phyloP scores from a whole-genome alignment of 1,284 basidiomycete species.

The Papiliotrema flavescens region DNA sequence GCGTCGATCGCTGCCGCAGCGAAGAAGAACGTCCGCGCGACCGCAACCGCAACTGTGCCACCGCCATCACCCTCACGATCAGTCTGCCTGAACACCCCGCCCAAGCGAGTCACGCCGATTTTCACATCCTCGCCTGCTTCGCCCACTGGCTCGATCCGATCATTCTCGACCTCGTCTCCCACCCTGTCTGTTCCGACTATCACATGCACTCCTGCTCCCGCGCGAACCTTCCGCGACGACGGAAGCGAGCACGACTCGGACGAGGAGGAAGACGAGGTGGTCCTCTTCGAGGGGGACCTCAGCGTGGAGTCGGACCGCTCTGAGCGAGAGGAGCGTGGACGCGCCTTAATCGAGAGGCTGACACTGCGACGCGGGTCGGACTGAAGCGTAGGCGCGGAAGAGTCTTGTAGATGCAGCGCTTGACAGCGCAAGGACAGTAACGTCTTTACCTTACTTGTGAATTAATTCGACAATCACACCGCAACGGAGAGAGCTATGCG shows the following conservation, averaged over 20 bases:
- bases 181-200: constrained; percentile 42
- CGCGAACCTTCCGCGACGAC: constrained; percentile 12
- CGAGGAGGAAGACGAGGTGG: constrained; percentile 33
- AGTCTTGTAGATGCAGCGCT: too few relatives aligned
- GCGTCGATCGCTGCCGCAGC: not conserved
- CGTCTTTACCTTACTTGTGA: too few relatives aligned
- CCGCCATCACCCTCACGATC: constrained; percentile 2
- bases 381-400: too few relatives aligned
- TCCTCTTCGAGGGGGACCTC: constrained; percentile 15
- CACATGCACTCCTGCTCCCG: constrained; percentile 43
- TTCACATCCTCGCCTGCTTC: not conserved
- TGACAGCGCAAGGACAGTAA: too few relatives aligned
- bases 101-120: not conserved
- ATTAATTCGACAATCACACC: too few relatives aligned
- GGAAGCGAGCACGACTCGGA: constrained; percentile 40
- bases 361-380: constrained; percentile 17
- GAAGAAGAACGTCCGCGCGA: not conserved
- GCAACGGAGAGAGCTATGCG: too few relatives aligned
- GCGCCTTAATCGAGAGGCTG: constrained; percentile 29
- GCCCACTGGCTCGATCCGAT: constrained; percentile 17
- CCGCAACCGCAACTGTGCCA: constrained; percentile 2
- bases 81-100: constrained; percentile 3
- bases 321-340: constrained; percentile 33
- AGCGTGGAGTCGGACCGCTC: constrained; percentile 26
- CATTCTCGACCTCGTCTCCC: constrained; percentile 20